These are phyloP conservation scores for Aureobasidium mangrovei DNA, from an alignment of 2,329 filamentous ascomycete species.

Conservation along the genomic window DNA sequence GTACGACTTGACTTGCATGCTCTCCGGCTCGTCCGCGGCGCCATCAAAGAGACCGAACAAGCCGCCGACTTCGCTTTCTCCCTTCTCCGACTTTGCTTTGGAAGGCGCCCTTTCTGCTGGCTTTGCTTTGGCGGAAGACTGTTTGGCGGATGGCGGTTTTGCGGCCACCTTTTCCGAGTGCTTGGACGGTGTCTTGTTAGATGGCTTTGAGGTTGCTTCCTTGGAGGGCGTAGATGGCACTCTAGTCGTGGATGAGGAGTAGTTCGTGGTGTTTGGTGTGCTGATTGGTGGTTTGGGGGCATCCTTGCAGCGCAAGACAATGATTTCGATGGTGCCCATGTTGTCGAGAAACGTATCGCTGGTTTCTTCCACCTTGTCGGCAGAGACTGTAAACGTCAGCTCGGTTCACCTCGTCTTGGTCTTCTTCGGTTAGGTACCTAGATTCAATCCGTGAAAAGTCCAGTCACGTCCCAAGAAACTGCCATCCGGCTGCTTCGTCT, in stretches of 20 bases:
- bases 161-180: neutral
- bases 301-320: constrained; percentile 37
- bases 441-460: constrained; percentile 43
- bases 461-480: constrained; percentile 44
- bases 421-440: constrained; percentile 29
- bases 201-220: constrained; percentile 8
- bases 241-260: neutral
- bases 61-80: constrained; percentile 17
- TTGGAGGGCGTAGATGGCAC: neutral
- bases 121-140: constrained; percentile 13
- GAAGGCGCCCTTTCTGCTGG: neutral
- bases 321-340: constrained; percentile 40
- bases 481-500: constrained; percentile 39
- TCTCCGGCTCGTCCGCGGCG: constrained; percentile 20
- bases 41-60: constrained; percentile 28
- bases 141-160: neutral
- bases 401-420: neutral
- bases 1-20: constrained; percentile 24
- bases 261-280: neutral
- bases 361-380: constrained; percentile 29
- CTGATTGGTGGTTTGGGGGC: constrained; percentile 13
- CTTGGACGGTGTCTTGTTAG: constrained; percentile 8
- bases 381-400: constrained; percentile 26
- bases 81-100: neutral
- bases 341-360: constrained; percentile 27